Conservation (phyloP, 75 land plant species). For the Chamaecyparis obtusa region DNA sequence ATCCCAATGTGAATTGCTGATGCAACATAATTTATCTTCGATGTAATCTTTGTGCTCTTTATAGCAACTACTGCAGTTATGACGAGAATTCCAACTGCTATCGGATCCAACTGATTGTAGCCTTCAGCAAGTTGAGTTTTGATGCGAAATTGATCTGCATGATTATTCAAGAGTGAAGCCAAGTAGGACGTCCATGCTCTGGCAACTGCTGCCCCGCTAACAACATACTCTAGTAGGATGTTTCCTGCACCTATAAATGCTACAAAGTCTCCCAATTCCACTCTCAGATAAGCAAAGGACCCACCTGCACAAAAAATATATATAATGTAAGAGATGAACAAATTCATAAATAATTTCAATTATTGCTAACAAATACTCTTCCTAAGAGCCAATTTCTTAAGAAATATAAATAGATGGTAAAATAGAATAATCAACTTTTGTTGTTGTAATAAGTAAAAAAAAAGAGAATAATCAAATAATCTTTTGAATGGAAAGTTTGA, state of each 20-base stretch:
- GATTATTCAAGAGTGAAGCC: constrained; percentile 55
- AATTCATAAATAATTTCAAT: neutral
- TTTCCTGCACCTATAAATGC: constrained; percentile 88
- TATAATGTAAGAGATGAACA: neutral
- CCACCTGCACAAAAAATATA: constrained; percentile 30
- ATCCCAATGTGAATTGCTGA: constrained; percentile 57
- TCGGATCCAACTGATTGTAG: constrained; percentile 66
- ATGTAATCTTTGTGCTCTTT: constrained; percentile 61
- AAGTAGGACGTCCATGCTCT: constrained; percentile 83
- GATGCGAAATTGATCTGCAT: constrained; percentile 59
- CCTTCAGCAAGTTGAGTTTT: constrained; percentile 22
- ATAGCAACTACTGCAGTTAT: constrained; percentile 37
- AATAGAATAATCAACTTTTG: too few species aligned
- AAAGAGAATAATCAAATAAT: too few species aligned
- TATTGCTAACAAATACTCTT: neutral
- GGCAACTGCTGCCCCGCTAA: constrained; percentile 72
- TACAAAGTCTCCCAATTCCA: constrained; percentile 78
- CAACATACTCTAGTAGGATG: constrained; percentile 64
- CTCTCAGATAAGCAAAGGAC: constrained; percentile 10
- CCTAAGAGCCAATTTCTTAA: too few species aligned
- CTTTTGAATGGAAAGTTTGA: too few species aligned
- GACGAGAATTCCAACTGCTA: constrained; percentile 55
- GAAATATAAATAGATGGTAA: too few species aligned
- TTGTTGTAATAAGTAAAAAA: too few species aligned
- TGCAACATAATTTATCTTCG: constrained; percentile 66